Base-by-base conservation (phyloP, 2,329 filamentous ascomycete genomes). In the Colletotrichum sp. region DNA sequence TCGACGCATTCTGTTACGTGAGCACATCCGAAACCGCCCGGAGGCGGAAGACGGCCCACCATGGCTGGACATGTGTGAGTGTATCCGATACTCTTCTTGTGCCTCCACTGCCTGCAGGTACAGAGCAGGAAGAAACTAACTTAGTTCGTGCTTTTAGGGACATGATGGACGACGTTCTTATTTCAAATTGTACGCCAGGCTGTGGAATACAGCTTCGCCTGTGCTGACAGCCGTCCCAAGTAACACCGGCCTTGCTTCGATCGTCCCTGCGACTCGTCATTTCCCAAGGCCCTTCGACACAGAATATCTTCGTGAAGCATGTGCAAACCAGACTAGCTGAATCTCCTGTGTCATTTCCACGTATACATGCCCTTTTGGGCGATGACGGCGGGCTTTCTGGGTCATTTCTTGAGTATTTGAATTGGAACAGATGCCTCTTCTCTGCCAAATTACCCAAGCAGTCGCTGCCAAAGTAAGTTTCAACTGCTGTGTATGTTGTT, bases 81-180 rank as follows among this genome's bases (percentile, higher is more conserved):
- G 26, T 13, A 36, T 66, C 44, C 16, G 59, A 9, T 18, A 7
- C 6, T 34, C n/a, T 24, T n/a, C 26, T 12, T 32, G 4, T 32
- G 30, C 30, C 30, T 32, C 30, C 30, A 32, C 30, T 32, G 30
- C 5, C 30, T 32, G 30, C 30, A 32, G 30, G 9, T 32, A 32
- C 30, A 32, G 30, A 32, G 30, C 30, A 32, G 30, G 30, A 32
- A 32, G 30, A 32, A 32, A 32, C 30, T 12, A 12, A 32, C 21
- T 24, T 6, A 15, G 18, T 34, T 24, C 34, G 15, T 21, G 10
- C 18, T 52, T 52, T 52, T 44, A 85, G 84, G 55, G 85, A 85
- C 72, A 84, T 86, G 83, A 86, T 86, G 85, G 83, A 86, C 79
- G 83, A 86, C 80, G 84, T 83, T 79, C 81, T 85, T n/a, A 84